Evolutionary conservation across 208 protist species (phyloP).

Genomic region (Strigomonas culicis): DNA sequence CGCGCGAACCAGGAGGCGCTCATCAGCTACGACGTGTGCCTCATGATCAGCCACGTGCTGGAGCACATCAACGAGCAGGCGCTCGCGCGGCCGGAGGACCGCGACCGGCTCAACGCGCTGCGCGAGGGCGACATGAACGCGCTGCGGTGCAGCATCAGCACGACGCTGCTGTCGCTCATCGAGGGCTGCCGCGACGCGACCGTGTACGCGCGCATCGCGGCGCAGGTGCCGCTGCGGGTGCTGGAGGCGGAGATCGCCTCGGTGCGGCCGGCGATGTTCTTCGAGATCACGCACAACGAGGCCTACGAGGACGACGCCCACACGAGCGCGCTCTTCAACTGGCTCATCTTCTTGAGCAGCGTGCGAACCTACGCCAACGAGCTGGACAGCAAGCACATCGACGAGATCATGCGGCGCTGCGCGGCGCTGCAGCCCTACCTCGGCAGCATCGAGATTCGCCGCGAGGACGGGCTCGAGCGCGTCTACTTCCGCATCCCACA

Average conservation of each 20-base stretch:
- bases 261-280: conserved; percentile 24
- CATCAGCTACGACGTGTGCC: conserved; percentile 51
- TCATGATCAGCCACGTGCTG: conserved; percentile 33
- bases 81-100: conserved; percentile 9
- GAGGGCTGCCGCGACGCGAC: conserved; percentile 59
- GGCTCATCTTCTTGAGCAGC: conserved; percentile 64
- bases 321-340: conserved; percentile 70
- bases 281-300: conserved; percentile 32
- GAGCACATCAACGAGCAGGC: conserved; percentile 21
- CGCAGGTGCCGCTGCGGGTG: conserved; percentile 49
- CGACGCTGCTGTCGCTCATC: conserved; percentile 56
- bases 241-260: conserved; percentile 44
- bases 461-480: conserved; percentile 63
- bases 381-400: conserved; percentile 36
- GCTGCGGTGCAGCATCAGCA: conserved; percentile 52
- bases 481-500: conserved; percentile 84
- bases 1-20: conserved; percentile 77
- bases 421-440: conserved; percentile 33
- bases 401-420: conserved; percentile 38
- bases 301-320: conserved; percentile 38
- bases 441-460: conserved; percentile 72
- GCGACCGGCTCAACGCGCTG: conserved; percentile 28
- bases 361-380: conserved; percentile 39
- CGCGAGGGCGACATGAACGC: conserved; percentile 29
- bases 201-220: conserved; percentile 43